phyloP scores from a whole-genome alignment of 805 yeast species.

The Cyberlindnera sargentensis region DNA sequence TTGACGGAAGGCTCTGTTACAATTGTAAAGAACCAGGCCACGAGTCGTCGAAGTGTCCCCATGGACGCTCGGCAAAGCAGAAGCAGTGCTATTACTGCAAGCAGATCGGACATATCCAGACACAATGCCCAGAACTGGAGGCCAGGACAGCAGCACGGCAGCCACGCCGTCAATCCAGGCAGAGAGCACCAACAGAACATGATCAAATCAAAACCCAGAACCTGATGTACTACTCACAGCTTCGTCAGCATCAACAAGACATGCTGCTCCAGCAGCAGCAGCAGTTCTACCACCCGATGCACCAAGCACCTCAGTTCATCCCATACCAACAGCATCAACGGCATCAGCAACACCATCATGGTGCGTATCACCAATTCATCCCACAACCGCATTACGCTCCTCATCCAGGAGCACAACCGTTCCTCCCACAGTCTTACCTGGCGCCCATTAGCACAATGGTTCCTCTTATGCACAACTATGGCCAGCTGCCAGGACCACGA shows the following conservation, averaged over 20 bases:
- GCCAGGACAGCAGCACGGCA: slow-evolving; percentile 1
- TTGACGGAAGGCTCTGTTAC: slow-evolving; percentile 23
- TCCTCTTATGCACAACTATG: no score
- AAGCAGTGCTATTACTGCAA: slow-evolving; percentile 27
- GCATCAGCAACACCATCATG: background rate
- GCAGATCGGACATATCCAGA: slow-evolving; percentile 25
- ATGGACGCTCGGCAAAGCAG: slow-evolving; percentile 12
- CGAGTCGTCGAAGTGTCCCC: slow-evolving; percentile 22
- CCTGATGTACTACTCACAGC: slow-evolving; percentile 3
- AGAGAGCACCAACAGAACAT: background rate
- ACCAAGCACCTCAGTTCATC: background rate
- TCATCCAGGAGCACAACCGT: no score
- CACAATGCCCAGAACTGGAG: slow-evolving; percentile 19
- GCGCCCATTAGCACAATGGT: no score
- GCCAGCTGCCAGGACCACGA: no score
- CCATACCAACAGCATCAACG: background rate
- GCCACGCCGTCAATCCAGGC: background rate
- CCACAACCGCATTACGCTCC: no score
- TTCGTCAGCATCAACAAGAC: slow-evolving; percentile 1
- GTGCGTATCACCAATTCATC: background rate
- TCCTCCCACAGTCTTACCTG: no score
- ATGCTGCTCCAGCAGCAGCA: background rate
- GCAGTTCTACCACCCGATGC: background rate
- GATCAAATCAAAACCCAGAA: background rate
- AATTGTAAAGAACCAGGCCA: slow-evolving; percentile 27